Base-by-base conservation (phyloP, 2,329 filamentous ascomycete species). In the Neofusicoccum ribis region DNA sequence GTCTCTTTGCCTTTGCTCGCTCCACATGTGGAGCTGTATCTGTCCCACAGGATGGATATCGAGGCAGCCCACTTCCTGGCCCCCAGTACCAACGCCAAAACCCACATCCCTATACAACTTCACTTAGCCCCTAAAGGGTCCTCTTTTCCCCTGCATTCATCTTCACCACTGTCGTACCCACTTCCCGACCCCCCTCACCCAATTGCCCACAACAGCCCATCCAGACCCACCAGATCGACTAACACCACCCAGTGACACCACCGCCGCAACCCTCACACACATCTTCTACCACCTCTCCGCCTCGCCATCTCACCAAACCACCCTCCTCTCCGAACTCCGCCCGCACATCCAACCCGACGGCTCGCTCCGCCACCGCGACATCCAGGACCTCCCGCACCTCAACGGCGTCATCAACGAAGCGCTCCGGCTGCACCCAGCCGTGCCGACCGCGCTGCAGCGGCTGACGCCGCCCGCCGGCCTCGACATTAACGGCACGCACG, bases 351-450 rank as follows among this genome's bases (percentile, higher is more conserved):
- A 52, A 2, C 64, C 51, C 12, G 73, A 78, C 59, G 59, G 67
- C n/a, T 67, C 68, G 7, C 71, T 78, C 20, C 73, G 6, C 44
- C 67, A 49, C 0, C 68, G 71, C 1, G 64, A 65, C 36, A 31
- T 17, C 6, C 63, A 71, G 41, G 67, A 69, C 1, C 66, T 78
- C 12, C 50, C 70, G 0, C 71, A 76, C 46, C 72, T 82, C 11
- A 78, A 80, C 61, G 78, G 72, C 17, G 69, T 74, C 20, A 81
- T 82, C 70, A 76, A 81, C 63, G 80, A 83, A 66, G 71, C 78
- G 0, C 70, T 82, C 1, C 75, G 80, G 12, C 70, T 82, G 2
- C 72, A 80, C 61, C 79, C 80, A 2, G 72, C 79, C 0, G 75
- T 81, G 1, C 77, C 78, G 0, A 73, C 71, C 6, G 77, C 73